Percentiles rank a stretch among this genome's conserved stretches.
phyloP scores from a whole-genome alignment of 768 basidiomycete species.

The Agaricus blazei region DNA sequence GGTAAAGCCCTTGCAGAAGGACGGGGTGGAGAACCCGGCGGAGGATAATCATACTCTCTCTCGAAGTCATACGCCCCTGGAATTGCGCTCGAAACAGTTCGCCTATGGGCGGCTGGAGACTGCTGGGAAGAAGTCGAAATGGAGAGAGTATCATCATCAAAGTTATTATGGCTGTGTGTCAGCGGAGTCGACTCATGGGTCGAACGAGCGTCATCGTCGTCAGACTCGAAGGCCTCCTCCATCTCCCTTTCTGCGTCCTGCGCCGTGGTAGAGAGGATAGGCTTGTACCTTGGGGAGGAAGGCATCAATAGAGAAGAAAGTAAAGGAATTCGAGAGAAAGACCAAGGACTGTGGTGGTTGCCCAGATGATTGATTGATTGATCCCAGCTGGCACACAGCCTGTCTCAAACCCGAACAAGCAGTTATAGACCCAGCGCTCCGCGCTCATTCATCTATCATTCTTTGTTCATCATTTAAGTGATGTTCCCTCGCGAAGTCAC shows the following conservation, averaged over 20 bases:
- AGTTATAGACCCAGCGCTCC: no score
- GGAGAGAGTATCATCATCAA: slow-evolving; percentile 6
- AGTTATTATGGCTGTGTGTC: slow-evolving; percentile 17
- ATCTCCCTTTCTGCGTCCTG: slow-evolving; percentile 56
- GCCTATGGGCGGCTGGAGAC: slow-evolving; percentile 10
- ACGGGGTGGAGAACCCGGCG: slow-evolving; percentile 73
- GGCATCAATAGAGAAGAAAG: neutral
- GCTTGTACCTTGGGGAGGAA: slow-evolving; percentile 6
- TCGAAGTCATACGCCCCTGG: slow-evolving; percentile 75
- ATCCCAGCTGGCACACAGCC: neutral
- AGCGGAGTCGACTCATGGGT: slow-evolving; percentile 32
- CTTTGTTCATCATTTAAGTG: neutral
- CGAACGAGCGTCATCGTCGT: slow-evolving; percentile 49
- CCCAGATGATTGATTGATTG: slow-evolving; percentile 1
- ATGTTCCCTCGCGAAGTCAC: no score
- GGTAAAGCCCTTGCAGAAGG: slow-evolving; percentile 54
- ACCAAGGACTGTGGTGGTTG: neutral
- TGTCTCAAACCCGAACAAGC: neutral
- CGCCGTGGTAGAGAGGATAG: slow-evolving; percentile 28
- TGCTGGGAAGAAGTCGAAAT: slow-evolving; percentile 3
- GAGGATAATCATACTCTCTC: slow-evolving; percentile 65
- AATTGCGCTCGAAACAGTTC: slow-evolving; percentile 19
- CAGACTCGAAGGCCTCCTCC: slow-evolving; percentile 71
- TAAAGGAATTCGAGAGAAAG: neutral
- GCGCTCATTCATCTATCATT: neutral